Evolutionary conservation across 2,329 filamentous ascomycete species (phyloP).

Genomic region (Allantophomopsis lycopodina): DNA sequence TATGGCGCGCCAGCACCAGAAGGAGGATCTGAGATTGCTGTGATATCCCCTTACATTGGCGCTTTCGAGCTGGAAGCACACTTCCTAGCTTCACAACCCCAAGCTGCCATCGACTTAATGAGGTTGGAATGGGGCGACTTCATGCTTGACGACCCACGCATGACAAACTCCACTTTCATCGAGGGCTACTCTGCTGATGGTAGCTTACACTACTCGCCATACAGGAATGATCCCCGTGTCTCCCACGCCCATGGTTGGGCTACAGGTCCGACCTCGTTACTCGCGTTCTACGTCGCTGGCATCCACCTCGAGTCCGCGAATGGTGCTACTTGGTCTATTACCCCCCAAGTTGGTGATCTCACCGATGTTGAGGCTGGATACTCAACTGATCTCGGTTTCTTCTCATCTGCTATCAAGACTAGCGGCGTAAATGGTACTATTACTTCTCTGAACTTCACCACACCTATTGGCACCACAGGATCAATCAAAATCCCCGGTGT

Average conservation of each 20-base stretch:
- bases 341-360: conserved; percentile 11
- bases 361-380: conserved; percentile 9
- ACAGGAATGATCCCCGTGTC: conserved; percentile 18
- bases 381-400: conserved; percentile 7
- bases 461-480: not conserved
- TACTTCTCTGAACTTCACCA: not conserved
- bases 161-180: conserved; percentile 22
- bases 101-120: conserved; percentile 37
- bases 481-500: conserved; percentile 1
- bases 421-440: conserved; percentile 1
- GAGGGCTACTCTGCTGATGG: conserved; percentile 24
- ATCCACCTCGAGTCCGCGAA: conserved; percentile 10
- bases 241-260: conserved; percentile 22
- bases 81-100: conserved; percentile 11
- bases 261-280: conserved; percentile 15
- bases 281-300: conserved; percentile 15
- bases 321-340: conserved; percentile 16
- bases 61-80: conserved; percentile 11
- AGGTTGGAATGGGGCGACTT: conserved; percentile 38
- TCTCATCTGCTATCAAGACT: conserved; percentile 4
- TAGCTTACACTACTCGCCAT: conserved; percentile 20
- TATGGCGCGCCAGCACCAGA: conserved; percentile 1
- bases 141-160: conserved; percentile 31
- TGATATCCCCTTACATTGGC: conserved; percentile 19
- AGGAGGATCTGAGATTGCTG: conserved; percentile 18